Percentiles rank a stretch among this genome's conserved stretches.
These are phyloP conservation scores for Pulveroboletus sp. DNA, from an alignment of 768 basidiomycete species.

Conservation along the genomic window DNA sequence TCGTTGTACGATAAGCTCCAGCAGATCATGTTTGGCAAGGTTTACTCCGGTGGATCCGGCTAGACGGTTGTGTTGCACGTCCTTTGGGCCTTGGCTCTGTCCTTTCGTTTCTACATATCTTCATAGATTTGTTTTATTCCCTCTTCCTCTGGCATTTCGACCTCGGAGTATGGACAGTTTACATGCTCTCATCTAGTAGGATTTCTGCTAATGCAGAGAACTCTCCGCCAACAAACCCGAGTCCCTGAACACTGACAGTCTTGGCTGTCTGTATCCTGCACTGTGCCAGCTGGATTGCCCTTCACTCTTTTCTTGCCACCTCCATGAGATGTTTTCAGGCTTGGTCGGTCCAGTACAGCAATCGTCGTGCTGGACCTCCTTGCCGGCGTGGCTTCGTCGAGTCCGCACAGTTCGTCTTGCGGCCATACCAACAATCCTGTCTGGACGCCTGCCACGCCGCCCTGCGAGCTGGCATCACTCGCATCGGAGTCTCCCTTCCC, in stretches of 20 bases:
- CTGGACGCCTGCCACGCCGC: constrained; percentile 73
- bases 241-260: not conserved
- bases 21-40: constrained; percentile 95
- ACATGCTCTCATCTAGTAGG: constrained; percentile 20
- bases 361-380: not conserved
- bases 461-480: constrained; percentile 56
- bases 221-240: not conserved
- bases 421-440: constrained; percentile 89
- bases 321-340: constrained; percentile 12
- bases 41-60: constrained; percentile 86
- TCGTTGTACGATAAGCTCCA: constrained; percentile 99
- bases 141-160: constrained; percentile 17
- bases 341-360: constrained; percentile 1
- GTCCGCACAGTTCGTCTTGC: constrained; percentile 35
- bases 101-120: constrained; percentile 31
- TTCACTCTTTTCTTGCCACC: not conserved
- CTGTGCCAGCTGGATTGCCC: not conserved
- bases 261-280: not conserved
- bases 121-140: constrained; percentile 33
- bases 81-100: constrained; percentile 29
- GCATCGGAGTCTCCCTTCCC: constrained; percentile 81
- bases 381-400: constrained; percentile 7
- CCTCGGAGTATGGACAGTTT: constrained; percentile 17
- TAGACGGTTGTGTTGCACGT: constrained; percentile 14
- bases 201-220: constrained; percentile 10